Conservation (phyloP, 2,329 filamentous ascomycete species). For the Scedosporium dehoogii region DNA sequence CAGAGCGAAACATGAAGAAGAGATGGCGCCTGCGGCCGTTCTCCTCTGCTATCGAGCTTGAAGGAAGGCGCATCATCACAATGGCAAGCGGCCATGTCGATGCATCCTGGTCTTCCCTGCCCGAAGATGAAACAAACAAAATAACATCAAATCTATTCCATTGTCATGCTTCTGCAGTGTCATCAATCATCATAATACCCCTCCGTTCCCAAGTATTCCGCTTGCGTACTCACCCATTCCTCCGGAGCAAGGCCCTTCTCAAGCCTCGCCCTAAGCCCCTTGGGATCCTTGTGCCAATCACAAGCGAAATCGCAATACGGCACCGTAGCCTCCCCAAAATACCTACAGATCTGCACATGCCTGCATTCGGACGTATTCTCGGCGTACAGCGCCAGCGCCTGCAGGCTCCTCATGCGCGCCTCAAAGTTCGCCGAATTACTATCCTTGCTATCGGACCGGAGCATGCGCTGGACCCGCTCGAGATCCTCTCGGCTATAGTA, state of each 20-base stretch:
- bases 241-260: constrained; percentile 45
- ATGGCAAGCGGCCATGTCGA: too few relatives aligned
- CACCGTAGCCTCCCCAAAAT: constrained; percentile 59
- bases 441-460: constrained; percentile 28
- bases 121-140: background rate
- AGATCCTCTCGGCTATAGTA: constrained; percentile 87
- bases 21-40: too few relatives aligned
- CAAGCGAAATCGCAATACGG: constrained; percentile 64
- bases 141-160: background rate
- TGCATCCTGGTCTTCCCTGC: too few relatives aligned
- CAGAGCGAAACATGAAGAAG: too few relatives aligned
- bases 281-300: constrained; percentile 64
- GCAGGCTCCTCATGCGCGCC: constrained; percentile 52
- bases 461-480: constrained; percentile 56
- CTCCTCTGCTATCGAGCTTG: too few relatives aligned
- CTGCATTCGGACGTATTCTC: constrained; percentile 66
- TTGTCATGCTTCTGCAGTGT: background rate
- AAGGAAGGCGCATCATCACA: too few relatives aligned
- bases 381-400: constrained; percentile 68
- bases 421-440: constrained; percentile 14
- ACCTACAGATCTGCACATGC: constrained; percentile 63
- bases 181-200: constrained; percentile 38
- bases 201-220: constrained; percentile 47
- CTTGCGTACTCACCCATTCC: constrained; percentile 55
- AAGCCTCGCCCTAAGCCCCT: constrained; percentile 47